Base-by-base conservation (phyloP, 2,329 filamentous ascomycete genomes). In the Beauveria medogensis region DNA sequence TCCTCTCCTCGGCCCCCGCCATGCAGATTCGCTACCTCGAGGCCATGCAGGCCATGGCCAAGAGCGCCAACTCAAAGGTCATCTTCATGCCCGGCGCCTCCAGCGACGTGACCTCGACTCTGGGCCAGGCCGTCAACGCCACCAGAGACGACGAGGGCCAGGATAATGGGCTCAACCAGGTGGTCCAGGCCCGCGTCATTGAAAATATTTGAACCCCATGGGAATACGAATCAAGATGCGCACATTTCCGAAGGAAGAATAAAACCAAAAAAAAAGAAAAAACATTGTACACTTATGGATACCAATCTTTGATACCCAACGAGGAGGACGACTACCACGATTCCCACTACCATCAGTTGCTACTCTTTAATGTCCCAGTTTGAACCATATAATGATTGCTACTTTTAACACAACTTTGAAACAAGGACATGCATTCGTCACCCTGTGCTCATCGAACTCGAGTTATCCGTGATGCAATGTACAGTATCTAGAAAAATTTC, bases 11-110 rank as follows among this genome's bases (percentile, higher is more conserved):
- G 18, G 93, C 93, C 0, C 94, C 94, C 3, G 94, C 94, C 67
- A 99, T 99, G 94, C 92, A 97, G 78, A 96, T 96, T 78, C 82
- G 92, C 66, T 97, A 97, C 75, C 88, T 99, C 67, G 94, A 99
- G 78, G 92, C 94, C 4, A 97, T 97, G 93, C 94, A 97, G 74
- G 85, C 91, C 47, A 99, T 99, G 93, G 94, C 94, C 69, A 97
- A 97, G 83, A 85, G 85, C 0, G 91, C 92, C 53, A 95, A 92
- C 76, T 86, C 82, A 77, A 95, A 95, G 77, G 89, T 94, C 69
- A 92, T 94, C 69, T 94, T 93, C 80, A 70, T 94, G 69, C 89
- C 89, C 10, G 85, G 79, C 10, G 71, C 74, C 37, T 67, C 68
- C 52, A 75, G 71, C 65, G 83, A 89, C 75, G 85, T 69, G 63